A percentile compares a stretch with the other conserved stretches of the same genome.
These are phyloP conservation scores for Linderniella brevidens DNA, from an alignment of 257 asterid genomes.

Conservation along the genomic window DNA sequence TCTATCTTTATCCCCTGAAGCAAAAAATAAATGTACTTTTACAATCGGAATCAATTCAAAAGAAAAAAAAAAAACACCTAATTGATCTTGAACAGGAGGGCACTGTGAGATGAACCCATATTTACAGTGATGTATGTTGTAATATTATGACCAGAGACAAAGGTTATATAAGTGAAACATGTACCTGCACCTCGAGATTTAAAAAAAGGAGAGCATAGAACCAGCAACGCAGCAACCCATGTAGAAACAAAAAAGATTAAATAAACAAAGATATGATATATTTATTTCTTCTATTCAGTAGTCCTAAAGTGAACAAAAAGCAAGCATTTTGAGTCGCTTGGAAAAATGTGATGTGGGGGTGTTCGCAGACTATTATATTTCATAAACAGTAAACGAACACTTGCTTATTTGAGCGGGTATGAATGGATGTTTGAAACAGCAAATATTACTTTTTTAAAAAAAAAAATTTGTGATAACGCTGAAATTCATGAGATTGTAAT, in stretches of 20 bases:
- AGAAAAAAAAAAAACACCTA: constrained; percentile 8
- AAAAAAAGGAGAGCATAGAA: constrained; percentile 17
- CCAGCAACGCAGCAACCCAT: constrained; percentile 18
- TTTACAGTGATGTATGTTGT: background rate
- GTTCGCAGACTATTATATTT: too few species aligned
- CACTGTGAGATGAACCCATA: constrained; percentile 1
- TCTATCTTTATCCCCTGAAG: constrained; percentile 27
- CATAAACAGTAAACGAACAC: constrained; percentile 29
- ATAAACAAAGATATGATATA: constrained; percentile 10
- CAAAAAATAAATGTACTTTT: constrained; percentile 4
- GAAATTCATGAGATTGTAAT: constrained; percentile 77
- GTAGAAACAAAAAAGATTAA: constrained; percentile 2
- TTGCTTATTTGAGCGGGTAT: constrained; percentile 71
- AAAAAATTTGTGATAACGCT: constrained; percentile 43
- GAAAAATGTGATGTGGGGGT: constrained; percentile 11
- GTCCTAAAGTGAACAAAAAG: constrained; percentile 11
- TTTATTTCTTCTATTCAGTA: constrained; percentile 22
- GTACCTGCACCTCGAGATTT: constrained; percentile 58
- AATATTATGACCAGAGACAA: constrained; percentile 1
- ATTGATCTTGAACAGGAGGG: background rate
- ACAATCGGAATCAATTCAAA: constrained; percentile 7
- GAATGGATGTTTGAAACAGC: constrained; percentile 40
- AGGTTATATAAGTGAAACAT: constrained; percentile 3
- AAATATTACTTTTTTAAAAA: background rate
- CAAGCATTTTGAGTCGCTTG: constrained; percentile 9